Evolutionary conservation across 2,329 filamentous ascomycete genomes (phyloP).

Genomic region (Balansia obtecta): DNA sequence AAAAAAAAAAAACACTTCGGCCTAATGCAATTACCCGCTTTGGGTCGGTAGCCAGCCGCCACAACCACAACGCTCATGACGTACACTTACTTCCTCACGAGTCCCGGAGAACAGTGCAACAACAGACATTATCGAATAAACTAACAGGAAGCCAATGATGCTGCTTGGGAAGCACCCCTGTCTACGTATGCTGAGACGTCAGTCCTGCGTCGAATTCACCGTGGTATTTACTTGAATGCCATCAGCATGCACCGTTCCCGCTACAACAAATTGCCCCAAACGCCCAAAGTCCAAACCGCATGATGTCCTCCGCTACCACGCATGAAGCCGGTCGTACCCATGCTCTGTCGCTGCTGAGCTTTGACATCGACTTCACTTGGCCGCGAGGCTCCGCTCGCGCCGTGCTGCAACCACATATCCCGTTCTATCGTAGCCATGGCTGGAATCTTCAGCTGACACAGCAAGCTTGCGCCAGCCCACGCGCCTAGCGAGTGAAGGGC

Average conservation of each 20-base stretch:
- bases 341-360: slow-evolving; percentile 49
- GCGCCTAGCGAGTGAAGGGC: slow-evolving; percentile 58
- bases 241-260: background rate
- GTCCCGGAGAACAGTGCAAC: background rate
- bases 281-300: slow-evolving; percentile 47
- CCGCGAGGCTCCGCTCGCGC: slow-evolving; percentile 46
- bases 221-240: background rate
- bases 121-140: background rate
- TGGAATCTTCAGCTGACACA: slow-evolving; percentile 54
- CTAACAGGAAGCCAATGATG: no score
- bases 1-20: background rate
- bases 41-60: no score
- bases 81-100: background rate
- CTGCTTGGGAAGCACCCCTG: no score
- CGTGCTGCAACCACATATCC: slow-evolving; percentile 59
- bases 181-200: background rate
- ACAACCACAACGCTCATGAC: no score
- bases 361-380: slow-evolving; percentile 47
- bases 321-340: slow-evolving; percentile 41
- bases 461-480: slow-evolving; percentile 62
- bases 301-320: slow-evolving; percentile 25
- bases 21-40: slow-evolving; percentile 7
- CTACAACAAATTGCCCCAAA: slow-evolving; percentile 44
- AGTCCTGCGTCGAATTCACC: background rate
- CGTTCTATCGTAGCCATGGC: slow-evolving; percentile 59